These are phyloP conservation scores for Syncephalastrum racemosum DNA, from an alignment of 371 early-diverging fungal species.

Conservation along the genomic window DNA sequence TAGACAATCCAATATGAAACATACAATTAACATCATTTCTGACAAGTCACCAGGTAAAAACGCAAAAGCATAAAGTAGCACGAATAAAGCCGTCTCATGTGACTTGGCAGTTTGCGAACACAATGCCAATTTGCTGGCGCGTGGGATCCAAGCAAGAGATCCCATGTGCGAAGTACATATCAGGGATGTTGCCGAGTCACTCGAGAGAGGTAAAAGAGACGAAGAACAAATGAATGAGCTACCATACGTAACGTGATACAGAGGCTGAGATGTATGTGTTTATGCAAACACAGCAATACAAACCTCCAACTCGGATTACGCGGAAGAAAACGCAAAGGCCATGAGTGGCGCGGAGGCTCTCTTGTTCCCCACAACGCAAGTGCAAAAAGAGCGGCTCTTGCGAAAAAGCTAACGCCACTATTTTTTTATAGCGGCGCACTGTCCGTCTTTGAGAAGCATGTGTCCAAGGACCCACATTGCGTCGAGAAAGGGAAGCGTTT, in stretches of 20 bases:
- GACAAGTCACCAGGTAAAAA: slow-evolving; percentile 19
- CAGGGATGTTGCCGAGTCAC: slow-evolving; percentile 18
- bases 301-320: neutral
- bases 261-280: slow-evolving; percentile 2
- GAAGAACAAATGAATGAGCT: neutral
- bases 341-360: slow-evolving; percentile 19
- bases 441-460: slow-evolving; percentile 30
- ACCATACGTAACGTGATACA: neutral
- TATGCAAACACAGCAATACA: slow-evolving; percentile 4
- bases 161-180: slow-evolving; percentile 16
- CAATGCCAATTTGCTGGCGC: slow-evolving; percentile 16
- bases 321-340: slow-evolving; percentile 11
- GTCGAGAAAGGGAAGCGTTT: slow-evolving; percentile 17
- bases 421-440: slow-evolving; percentile 18
- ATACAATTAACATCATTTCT: slow-evolving; percentile 20
- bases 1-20: too few species aligned
- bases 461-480: slow-evolving; percentile 10
- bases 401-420: neutral
- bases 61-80: too few species aligned
- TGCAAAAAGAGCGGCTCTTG: neutral
- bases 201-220: slow-evolving; percentile 8
- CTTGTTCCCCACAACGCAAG: slow-evolving; percentile 26
- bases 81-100: neutral
- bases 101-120: slow-evolving; percentile 10
- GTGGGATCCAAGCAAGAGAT: slow-evolving; percentile 14